Evolutionary conservation across 768 basidiomycete genomes (phyloP).

Genomic region (Collybia sp.): DNA sequence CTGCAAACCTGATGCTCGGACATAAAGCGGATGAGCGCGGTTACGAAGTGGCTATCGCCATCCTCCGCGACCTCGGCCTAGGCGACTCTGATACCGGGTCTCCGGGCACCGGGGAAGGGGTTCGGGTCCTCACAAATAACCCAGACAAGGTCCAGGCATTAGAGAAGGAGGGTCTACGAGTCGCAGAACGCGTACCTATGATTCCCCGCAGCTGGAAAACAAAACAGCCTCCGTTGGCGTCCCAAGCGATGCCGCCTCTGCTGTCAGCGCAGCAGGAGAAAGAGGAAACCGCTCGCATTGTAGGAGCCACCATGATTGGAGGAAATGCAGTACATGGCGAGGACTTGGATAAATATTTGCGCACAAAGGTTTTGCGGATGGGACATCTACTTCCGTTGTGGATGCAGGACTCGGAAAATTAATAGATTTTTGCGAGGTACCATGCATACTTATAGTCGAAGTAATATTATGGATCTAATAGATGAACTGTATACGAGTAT

Average conservation of each 20-base stretch:
- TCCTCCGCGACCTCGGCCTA: slow-evolving; percentile 82
- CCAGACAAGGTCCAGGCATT: slow-evolving; percentile 94
- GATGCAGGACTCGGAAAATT: slow-evolving; percentile 28
- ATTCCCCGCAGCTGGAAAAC: slow-evolving; percentile 85
- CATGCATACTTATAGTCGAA: too few relatives aligned
- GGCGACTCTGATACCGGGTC: slow-evolving; percentile 31
- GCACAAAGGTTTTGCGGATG: slow-evolving; percentile 96
- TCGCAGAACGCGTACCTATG: slow-evolving; percentile 90
- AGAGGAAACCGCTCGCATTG: slow-evolving; percentile 33
- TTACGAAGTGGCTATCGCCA: slow-evolving; percentile 89
- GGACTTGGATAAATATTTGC: slow-evolving; percentile 91
- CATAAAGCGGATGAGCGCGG: slow-evolving; percentile 91
- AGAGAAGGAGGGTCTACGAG: slow-evolving; percentile 73
- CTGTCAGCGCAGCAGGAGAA: slow-evolving; percentile 19
- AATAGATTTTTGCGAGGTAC: too few relatives aligned
- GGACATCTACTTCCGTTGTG: slow-evolving; percentile 83
- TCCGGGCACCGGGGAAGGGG: slow-evolving; percentile 34
- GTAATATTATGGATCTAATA: too few relatives aligned
- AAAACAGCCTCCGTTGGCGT: slow-evolving; percentile 14
- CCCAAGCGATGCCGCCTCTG: slow-evolving; percentile 10
- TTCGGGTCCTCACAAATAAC: slow-evolving; percentile 92
- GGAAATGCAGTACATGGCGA: slow-evolving; percentile 70
- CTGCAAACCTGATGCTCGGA: slow-evolving; percentile 93
- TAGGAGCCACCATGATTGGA: slow-evolving; percentile 79
- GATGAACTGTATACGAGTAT: too few relatives aligned